Base-by-base conservation (phyloP, 495 filamentous ascomycete genomes). In the Halenospora varia region DNA sequence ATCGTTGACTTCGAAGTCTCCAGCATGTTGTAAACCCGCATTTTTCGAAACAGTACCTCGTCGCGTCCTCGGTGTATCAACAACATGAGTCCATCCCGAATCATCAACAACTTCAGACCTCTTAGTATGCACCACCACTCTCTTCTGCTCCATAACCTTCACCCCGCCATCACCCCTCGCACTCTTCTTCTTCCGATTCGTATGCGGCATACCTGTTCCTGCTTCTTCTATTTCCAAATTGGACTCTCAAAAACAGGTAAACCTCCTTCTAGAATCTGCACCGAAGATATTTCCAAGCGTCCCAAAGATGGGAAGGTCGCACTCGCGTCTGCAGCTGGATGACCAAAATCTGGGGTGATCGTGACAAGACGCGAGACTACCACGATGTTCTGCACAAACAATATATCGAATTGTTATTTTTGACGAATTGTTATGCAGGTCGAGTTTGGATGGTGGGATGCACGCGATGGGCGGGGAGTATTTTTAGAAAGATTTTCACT, bases 41-140 rank as follows among this genome's bases (percentile, higher is more conserved):
- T 35, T 45, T 3, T 39, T 53, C 4, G 48, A 18, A 19, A 17
- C 39, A 1, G 3, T 10, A 2, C 22, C 8, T 24, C 17, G n/a
- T 2, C 20, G 45, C 13, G 46, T 24, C n/a, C n/a, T n/a, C 20
- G 62, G 64, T 1, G 53, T 42, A 10, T 64, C 63, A 10, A 74
- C 68, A 60, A 84, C 73, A 65, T 83, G 80, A 25, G 79, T 81
- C 81, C 81, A 84, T 70, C 81, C 80, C 29, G 77, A 68, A 25
- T 70, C 57, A 64, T 76, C 77, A 45, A 72, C 75, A 51, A 82
- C 60, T 69, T 77, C 57, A 50, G 71, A 66, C 25, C 73, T 70
- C 62, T 83, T 82, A 50, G 71, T 65, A 48, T 65, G 60, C 2
- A 60, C 53, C 50, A 61, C 23, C 6, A 53, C 24, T 45, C 48